A percentile compares a stretch with the other conserved stretches of the same genome.
Conservation (phyloP, 148 eudicot species). For the Agrostemma githago region DNA sequence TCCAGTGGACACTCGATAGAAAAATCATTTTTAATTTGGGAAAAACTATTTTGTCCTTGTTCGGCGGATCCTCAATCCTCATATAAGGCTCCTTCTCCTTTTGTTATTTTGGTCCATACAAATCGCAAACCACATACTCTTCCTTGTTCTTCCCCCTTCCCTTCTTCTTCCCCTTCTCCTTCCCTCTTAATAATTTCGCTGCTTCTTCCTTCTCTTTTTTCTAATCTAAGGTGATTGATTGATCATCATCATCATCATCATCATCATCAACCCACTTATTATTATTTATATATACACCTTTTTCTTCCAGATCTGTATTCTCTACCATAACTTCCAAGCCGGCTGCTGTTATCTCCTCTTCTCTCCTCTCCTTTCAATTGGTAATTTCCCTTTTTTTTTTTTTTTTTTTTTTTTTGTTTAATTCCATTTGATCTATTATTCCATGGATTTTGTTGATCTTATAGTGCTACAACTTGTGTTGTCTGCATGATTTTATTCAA, state of each 20-base stretch:
- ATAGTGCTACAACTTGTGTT: no score
- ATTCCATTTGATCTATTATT: background rate
- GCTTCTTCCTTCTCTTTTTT: no score
- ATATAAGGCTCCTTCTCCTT: background rate
- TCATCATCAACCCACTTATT: background rate
- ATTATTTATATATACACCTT: background rate
- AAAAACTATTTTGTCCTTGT: conserved; percentile 3
- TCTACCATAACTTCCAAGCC: background rate
- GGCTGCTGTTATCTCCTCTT: background rate
- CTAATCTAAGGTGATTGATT: background rate
- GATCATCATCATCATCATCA: background rate
- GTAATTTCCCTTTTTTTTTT: background rate
- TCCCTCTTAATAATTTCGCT: background rate
- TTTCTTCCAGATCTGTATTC: background rate
- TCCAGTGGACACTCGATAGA: no score
- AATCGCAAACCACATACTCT: background rate
- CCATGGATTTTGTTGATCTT: no score
- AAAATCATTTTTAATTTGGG: no score
- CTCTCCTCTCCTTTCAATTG: background rate
- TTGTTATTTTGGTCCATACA: background rate
- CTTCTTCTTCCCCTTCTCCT: background rate
- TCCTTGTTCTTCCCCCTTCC: background rate
- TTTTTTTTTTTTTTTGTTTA: background rate
- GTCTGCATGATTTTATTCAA: background rate
- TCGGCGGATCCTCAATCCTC: background rate